Evolutionary conservation across 2,329 filamentous ascomycete genomes (phyloP).

Genomic region (Helotiales sp.): DNA sequence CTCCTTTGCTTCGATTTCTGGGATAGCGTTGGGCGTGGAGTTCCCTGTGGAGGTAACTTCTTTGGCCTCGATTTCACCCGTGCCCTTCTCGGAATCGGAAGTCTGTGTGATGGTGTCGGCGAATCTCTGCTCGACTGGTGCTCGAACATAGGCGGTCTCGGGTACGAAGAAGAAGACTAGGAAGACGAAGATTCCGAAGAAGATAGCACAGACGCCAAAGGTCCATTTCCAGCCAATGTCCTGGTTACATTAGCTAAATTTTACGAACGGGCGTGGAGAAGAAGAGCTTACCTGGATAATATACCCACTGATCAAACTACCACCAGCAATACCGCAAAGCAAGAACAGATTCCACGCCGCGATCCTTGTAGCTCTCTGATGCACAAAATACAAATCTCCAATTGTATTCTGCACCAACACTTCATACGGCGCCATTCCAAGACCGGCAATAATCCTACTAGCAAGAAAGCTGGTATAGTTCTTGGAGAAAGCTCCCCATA

Average conservation of each 20-base stretch:
- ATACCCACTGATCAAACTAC: constrained; percentile 40
- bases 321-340: constrained; percentile 40
- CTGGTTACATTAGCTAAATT: constrained; percentile 14
- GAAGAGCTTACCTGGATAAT: constrained; percentile 33
- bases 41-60: constrained; percentile 8
- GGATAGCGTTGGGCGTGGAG: neutral
- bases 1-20: constrained; percentile 27
- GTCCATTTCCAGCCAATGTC: constrained; percentile 42
- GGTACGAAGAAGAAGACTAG: constrained; percentile 25
- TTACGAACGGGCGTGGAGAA: neutral
- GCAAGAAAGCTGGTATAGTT: constrained; percentile 47
- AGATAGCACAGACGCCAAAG: constrained; percentile 41
- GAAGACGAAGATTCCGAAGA: constrained; percentile 24
- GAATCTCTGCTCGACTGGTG: constrained; percentile 12
- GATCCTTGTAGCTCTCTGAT: constrained; percentile 42
- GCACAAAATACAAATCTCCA: constrained; percentile 45
- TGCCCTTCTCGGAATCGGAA: constrained; percentile 16
- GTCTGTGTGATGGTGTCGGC: constrained; percentile 24
- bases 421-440: constrained; percentile 53
- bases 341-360: constrained; percentile 42
- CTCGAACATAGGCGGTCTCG: constrained; percentile 34
- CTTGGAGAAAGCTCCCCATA: constrained; percentile 48
- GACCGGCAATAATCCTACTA: constrained; percentile 45
- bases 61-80: constrained; percentile 1
- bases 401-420: constrained; percentile 53